A percentile compares a stretch with the other conserved stretches of the same genome.
These are phyloP conservation scores for Simplicillium sp. DNA, from an alignment of 2,329 filamentous ascomycete species.

Conservation along the genomic window DNA sequence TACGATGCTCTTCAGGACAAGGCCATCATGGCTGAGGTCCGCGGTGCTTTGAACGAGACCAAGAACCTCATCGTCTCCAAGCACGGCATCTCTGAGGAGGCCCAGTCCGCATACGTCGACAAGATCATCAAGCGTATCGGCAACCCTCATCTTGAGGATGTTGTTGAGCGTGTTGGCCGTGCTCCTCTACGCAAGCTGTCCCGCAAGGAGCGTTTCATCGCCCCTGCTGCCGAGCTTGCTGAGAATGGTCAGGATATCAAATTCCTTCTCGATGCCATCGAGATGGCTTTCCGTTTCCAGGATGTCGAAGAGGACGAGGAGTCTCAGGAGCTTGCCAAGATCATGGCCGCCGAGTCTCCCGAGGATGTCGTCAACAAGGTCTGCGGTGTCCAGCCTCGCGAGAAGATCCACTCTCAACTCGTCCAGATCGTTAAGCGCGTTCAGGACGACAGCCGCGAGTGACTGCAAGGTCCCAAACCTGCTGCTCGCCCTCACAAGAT, in stretches of 20 bases:
- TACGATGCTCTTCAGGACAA: slow-evolving; percentile 79
- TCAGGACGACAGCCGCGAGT: slow-evolving; percentile 50
- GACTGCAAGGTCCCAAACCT: slow-evolving; percentile 15
- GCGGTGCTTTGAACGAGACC: slow-evolving; percentile 74
- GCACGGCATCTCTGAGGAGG: slow-evolving; percentile 65
- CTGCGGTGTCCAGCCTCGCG: slow-evolving; percentile 66
- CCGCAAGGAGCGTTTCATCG: slow-evolving; percentile 93
- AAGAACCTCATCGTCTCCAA: slow-evolving; percentile 78
- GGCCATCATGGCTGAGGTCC: slow-evolving; percentile 71
- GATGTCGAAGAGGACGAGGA: slow-evolving; percentile 88
- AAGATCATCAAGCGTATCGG: slow-evolving; percentile 89
- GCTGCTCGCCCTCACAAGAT: not conserved
- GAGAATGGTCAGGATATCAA: slow-evolving; percentile 67
- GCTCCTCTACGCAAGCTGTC: slow-evolving; percentile 89
- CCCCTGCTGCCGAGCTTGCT: slow-evolving; percentile 80
- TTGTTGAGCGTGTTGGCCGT: slow-evolving; percentile 89
- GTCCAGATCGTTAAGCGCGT: slow-evolving; percentile 75
- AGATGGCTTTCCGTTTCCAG: slow-evolving; percentile 93
- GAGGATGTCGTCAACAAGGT: slow-evolving; percentile 72
- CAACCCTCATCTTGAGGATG: slow-evolving; percentile 87
- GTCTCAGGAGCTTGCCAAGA: slow-evolving; percentile 74
- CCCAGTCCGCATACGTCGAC: slow-evolving; percentile 80
- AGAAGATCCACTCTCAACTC: slow-evolving; percentile 70
- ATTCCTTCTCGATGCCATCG: slow-evolving; percentile 70
- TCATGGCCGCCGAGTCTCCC: slow-evolving; percentile 65